Base-by-base conservation (phyloP, 805 yeast species). In the Pichia ethanolica region DNA sequence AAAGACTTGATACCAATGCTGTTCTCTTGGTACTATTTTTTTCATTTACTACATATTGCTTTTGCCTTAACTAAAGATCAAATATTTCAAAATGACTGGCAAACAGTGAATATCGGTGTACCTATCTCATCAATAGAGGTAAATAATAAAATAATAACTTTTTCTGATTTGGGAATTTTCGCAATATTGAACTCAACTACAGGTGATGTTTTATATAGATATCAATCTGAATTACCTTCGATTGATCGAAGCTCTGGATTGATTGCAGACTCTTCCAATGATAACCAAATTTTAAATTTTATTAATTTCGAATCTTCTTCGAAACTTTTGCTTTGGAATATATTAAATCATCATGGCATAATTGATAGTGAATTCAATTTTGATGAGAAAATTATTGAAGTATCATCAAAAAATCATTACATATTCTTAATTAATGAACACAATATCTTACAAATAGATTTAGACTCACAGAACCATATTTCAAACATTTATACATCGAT, bases 81-180 rank as follows among this genome's bases (percentile, higher is more conserved):
- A 52, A 81, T 82, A 0, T 78, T 74, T 58, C 63, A 63, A 14
- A 67, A 68, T 35, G 87, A 82, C 56, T 81, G 83, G 83, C 73
- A 78, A 42, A 60, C 71, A 8, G 68, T 67, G 33, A 72, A 71
- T 45, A 61, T 76, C 32, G 83, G 83, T 0, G 55, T 59, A 7
- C 66, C 74, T 39, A 54, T 44, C 44, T 42, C 34, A 5, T 39
- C 53, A 9, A n/a, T 50, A 1, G 32, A 35, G 5, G 12, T 49
- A 4, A 48, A 56, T 20, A 54, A 57, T 6, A 46, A 58, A 25
- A 39, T 64, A 10, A 38, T 63, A 13, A 55, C 63, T 1, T 52
- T 68, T 9, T 60, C 71, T 5, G 59, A 58, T 32, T 41, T 53
- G 5, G 59, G 61, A 28, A 46, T 66, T 9, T 52, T 68, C n/a